Evolutionary conservation across 202 grass and related monocot genomes (phyloP).

Genomic region (Elaeis oleifera): DNA sequence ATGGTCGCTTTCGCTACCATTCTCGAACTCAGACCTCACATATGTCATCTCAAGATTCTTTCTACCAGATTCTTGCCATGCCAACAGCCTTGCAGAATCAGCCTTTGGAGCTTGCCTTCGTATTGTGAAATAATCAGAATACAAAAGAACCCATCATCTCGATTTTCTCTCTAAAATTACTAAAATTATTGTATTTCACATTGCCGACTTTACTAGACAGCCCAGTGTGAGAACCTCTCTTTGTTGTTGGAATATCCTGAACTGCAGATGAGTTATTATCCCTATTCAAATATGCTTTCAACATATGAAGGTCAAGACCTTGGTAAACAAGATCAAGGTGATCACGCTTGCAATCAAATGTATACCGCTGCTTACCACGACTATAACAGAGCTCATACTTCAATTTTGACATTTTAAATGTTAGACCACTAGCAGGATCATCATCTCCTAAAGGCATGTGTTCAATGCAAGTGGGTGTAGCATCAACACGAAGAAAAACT

Average conservation of each 20-base stretch:
- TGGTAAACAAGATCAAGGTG: constrained; percentile 95
- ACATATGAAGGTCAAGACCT: constrained; percentile 77
- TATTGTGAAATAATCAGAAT: constrained; percentile 88
- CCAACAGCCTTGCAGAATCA: constrained; percentile 59
- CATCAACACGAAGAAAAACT: constrained; percentile 88
- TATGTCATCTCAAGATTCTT: constrained; percentile 70
- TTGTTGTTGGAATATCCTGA: constrained; percentile 44
- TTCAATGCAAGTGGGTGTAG: constrained; percentile 77
- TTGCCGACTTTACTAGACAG: constrained; percentile 30
- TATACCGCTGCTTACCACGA: constrained; percentile 95
- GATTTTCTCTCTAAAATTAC: constrained; percentile 63
- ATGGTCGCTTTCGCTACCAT: constrained; percentile 77
- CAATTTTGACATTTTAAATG: constrained; percentile 89
- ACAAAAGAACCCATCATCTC: constrained; percentile 68
- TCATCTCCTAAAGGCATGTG: constrained; percentile 70
- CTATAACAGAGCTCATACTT: constrained; percentile 92
- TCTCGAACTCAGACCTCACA: constrained; percentile 77
- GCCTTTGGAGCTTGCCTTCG: constrained; percentile 87
- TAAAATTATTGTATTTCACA: constrained; percentile 34
- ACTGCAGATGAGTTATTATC: constrained; percentile 40
- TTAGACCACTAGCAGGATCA: constrained; percentile 85
- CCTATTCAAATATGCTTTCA: constrained; percentile 61
- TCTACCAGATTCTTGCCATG: constrained; percentile 79
- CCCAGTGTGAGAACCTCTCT: constrained; percentile 22
- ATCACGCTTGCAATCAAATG: constrained; percentile 90